Evolutionary conservation across 2,329 filamentous ascomycete species (phyloP).

Genomic region (Rugonectria rugulosa): DNA sequence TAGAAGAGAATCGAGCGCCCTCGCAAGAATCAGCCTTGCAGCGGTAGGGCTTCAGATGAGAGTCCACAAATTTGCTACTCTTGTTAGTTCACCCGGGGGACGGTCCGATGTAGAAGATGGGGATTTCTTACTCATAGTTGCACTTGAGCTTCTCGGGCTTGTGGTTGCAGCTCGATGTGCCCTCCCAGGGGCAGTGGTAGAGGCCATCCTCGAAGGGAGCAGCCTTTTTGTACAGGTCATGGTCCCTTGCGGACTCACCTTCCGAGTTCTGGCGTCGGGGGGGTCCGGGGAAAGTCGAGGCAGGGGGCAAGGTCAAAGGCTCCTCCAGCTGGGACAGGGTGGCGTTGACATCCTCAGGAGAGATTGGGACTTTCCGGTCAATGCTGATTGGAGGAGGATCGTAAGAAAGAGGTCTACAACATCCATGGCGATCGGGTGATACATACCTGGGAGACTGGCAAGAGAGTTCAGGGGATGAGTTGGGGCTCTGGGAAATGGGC

Average conservation of each 20-base stretch:
- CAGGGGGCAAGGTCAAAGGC: constrained; percentile 40
- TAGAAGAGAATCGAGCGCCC: constrained; percentile 91
- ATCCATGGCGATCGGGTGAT: constrained; percentile 17
- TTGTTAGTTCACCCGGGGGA: constrained; percentile 31
- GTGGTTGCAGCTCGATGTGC: constrained; percentile 78
- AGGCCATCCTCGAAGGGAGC: constrained; percentile 75
- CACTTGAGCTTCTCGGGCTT: constrained; percentile 96
- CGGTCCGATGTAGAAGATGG: too few relatives aligned
- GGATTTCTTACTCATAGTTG: constrained; percentile 96
- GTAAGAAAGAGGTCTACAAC: constrained; percentile 32
- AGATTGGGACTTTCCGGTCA: constrained; percentile 43
- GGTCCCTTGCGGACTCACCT: constrained; percentile 67
- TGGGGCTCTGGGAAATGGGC: constrained; percentile 46
- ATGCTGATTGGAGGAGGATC: constrained; percentile 35
- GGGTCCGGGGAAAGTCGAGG: constrained; percentile 51
- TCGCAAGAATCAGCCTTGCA: constrained; percentile 88
- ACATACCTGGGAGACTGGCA: constrained; percentile 64
- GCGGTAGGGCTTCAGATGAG: constrained; percentile 93
- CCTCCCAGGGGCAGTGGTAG: constrained; percentile 92
- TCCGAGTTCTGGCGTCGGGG: constrained; percentile 60
- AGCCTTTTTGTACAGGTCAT: constrained; percentile 75
- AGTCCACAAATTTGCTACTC: constrained; percentile 92
- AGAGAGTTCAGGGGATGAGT: constrained; percentile 58
- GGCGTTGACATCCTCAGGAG: constrained; percentile 37
- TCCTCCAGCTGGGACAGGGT: constrained; percentile 41